Evolutionary conservation across 169 alveolate species (phyloP).

Genomic region (Amoebophrya sp.): DNA sequence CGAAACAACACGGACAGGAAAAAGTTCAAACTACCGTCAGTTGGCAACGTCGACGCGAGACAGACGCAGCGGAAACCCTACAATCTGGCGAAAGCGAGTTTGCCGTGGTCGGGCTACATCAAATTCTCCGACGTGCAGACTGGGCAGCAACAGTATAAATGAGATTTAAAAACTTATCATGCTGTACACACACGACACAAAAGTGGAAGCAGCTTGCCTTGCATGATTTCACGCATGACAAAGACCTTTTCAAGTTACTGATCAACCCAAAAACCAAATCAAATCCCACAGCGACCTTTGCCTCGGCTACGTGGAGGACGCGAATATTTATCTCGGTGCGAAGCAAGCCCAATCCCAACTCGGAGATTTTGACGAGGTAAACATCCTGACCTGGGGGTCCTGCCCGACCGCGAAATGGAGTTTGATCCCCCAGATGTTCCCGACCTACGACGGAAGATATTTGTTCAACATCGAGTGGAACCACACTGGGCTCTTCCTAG

Average conservation of each 20-base stretch:
- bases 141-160: neutral
- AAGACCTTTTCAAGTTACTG: too few relatives aligned
- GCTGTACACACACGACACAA: too few relatives aligned
- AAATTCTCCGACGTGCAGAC: neutral
- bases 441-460: neutral
- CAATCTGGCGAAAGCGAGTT: neutral
- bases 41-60: too few relatives aligned
- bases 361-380: neutral
- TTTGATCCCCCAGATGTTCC: neutral
- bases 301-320: neutral
- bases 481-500: neutral
- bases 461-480: neutral
- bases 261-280: too few relatives aligned
- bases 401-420: neutral
- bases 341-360: neutral
- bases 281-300: too few relatives aligned
- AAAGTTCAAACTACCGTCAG: too few relatives aligned
- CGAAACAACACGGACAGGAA: too few relatives aligned
- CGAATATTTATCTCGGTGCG: neutral
- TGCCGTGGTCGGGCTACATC: constrained; percentile 2
- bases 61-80: too few relatives aligned
- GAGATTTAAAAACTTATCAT: too few relatives aligned
- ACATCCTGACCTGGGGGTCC: neutral
- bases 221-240: too few relatives aligned
- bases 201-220: too few relatives aligned